Evolutionary conservation across 495 filamentous ascomycete species (phyloP).

Genomic region (Penicillium longicatenatum): DNA sequence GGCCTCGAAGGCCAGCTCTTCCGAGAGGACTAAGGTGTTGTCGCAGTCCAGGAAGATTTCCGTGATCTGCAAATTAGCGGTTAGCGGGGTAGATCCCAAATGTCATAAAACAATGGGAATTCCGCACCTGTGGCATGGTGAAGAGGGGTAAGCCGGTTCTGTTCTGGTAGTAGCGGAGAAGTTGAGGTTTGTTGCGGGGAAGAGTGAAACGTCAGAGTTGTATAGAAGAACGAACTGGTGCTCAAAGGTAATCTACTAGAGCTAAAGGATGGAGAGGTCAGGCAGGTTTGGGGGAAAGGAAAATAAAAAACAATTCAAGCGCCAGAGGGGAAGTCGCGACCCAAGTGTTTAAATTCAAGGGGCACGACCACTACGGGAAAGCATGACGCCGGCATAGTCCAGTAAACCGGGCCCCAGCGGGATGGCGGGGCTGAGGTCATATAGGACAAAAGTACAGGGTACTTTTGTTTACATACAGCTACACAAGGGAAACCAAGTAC

Average conservation of each 20-base stretch:
- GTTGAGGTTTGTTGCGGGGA: background rate
- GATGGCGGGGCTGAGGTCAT: conserved; percentile 23
- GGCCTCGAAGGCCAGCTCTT: conserved; percentile 90
- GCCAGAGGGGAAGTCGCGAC: background rate
- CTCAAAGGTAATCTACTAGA: background rate
- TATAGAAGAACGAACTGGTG: background rate
- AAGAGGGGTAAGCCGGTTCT: background rate
- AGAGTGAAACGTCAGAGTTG: background rate
- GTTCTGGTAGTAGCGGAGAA: background rate
- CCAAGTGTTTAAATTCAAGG: conserved; percentile 5
- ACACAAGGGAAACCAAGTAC: conserved; percentile 3
- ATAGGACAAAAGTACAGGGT: background rate
- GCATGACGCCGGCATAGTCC: conserved; percentile 22
- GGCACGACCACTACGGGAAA: conserved; percentile 12
- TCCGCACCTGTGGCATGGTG: conserved; percentile 51
- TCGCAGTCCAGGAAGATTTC: conserved; percentile 95
- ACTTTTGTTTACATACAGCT: background rate
- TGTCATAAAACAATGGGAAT: background rate
- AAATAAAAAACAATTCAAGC: conserved; percentile 1
- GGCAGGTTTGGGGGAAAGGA: background rate
- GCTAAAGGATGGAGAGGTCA: background rate
- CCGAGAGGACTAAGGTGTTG: conserved; percentile 94
- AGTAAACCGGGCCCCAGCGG: conserved; percentile 20
- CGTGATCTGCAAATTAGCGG: conserved; percentile 58
- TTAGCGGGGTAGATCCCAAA: conserved; percentile 21